Conservation (phyloP, 2,329 filamentous ascomycete species). For the Sporothrix pseudoabietina region DNA sequence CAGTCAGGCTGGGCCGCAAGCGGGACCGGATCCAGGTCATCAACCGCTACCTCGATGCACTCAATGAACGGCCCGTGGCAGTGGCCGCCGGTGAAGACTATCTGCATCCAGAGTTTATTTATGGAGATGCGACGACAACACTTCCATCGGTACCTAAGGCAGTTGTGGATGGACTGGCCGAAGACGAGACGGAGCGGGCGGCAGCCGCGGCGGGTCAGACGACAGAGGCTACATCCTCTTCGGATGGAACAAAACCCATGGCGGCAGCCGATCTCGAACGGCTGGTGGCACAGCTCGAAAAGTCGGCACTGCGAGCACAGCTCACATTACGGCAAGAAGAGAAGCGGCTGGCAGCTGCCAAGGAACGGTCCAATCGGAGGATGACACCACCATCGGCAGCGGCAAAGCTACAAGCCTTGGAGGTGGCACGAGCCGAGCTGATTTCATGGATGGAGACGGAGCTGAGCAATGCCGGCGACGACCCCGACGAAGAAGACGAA, state of each 20-base stretch:
- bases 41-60: slow-evolving; percentile 53
- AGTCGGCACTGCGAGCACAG: slow-evolving; percentile 60
- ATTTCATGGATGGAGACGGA: slow-evolving; percentile 68
- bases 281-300: slow-evolving; percentile 58
- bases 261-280: slow-evolving; percentile 47
- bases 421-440: slow-evolving; percentile 59
- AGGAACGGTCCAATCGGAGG: slow-evolving; percentile 41
- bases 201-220: neutral
- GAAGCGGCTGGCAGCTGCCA: slow-evolving; percentile 54
- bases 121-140: slow-evolving; percentile 45
- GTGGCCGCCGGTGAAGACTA: slow-evolving; percentile 46
- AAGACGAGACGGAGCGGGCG: slow-evolving; percentile 40
- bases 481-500: slow-evolving; percentile 31
- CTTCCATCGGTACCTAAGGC: slow-evolving; percentile 57
- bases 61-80: slow-evolving; percentile 57
- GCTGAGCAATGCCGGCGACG: slow-evolving; percentile 52
- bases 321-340: slow-evolving; percentile 60
- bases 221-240: neutral
- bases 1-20: slow-evolving; percentile 56
- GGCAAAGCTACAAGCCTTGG: slow-evolving; percentile 56
- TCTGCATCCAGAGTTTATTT: slow-evolving; percentile 53
- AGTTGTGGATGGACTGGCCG: slow-evolving; percentile 54
- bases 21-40: slow-evolving; percentile 54
- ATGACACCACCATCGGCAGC: slow-evolving; percentile 33
- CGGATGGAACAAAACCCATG: neutral